These are phyloP conservation scores for Persicaria maculosa DNA, from an alignment of 148 eudicot species.

Conservation along the genomic window DNA sequence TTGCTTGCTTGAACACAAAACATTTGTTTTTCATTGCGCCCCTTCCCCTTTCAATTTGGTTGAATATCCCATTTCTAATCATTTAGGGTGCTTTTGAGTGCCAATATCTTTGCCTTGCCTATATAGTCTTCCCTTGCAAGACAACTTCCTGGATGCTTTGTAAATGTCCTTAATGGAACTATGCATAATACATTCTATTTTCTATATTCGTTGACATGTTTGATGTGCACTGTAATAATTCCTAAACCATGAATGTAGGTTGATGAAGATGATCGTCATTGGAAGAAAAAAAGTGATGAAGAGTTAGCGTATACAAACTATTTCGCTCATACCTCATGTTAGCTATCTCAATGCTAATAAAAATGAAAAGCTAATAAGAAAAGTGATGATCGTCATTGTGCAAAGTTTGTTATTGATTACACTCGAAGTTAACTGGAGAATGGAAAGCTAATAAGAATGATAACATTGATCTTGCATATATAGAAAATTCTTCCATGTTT, in stretches of 20 bases:
- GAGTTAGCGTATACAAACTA: constrained; percentile 36
- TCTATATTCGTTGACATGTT: not conserved
- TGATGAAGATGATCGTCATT: constrained; percentile 54
- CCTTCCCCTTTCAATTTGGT: not conserved
- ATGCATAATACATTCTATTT: not conserved
- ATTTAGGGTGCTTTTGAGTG: no score
- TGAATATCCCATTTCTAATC: no score
- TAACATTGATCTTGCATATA: not conserved
- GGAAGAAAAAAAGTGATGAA: constrained; percentile 40
- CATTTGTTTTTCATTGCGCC: not conserved
- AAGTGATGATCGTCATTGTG: not conserved
- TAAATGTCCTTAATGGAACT: not conserved
- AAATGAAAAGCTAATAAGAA: no score
- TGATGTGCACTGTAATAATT: not conserved
- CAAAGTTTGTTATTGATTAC: no score
- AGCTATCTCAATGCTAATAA: constrained; percentile 37
- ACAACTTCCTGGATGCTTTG: not conserved
- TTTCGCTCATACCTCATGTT: constrained; percentile 44
- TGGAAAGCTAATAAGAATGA: no score
- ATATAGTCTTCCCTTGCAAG: not conserved
- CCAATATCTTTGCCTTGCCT: not conserved
- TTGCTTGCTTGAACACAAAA: not conserved
- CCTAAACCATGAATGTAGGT: constrained; percentile 35
- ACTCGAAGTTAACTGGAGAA: no score
- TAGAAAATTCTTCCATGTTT: not conserved